phyloP scores from a whole-genome alignment of 495 filamentous ascomycete genomes.

The Xylaria cubensis region DNA sequence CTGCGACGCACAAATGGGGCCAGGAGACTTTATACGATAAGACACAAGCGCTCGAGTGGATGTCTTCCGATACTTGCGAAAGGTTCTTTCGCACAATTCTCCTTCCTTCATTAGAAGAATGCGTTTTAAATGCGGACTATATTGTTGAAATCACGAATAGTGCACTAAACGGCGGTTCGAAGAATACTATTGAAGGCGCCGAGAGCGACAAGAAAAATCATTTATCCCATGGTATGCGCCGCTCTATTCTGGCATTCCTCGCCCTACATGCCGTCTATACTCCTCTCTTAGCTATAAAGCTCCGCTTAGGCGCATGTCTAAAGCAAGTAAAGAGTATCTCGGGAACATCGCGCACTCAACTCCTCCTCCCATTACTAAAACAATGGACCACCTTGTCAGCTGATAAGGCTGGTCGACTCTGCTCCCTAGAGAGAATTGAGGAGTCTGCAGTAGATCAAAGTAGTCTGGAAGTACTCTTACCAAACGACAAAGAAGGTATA shows the following conservation, averaged over 20 bases:
- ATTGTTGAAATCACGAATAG: conserved; percentile 65
- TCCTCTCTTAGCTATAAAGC: conserved; percentile 70
- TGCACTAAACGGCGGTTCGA: conserved; percentile 56
- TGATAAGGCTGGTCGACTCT: conserved; percentile 44
- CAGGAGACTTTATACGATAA: conserved; percentile 56
- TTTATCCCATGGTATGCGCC: conserved; percentile 69
- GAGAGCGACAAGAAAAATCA: conserved; percentile 54
- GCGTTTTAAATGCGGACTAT: conserved; percentile 73
- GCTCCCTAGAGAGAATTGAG: conserved; percentile 65
- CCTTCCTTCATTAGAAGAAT: conserved; percentile 79
- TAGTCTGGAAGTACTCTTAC: conserved; percentile 65
- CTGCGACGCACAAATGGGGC: conserved; percentile 41
- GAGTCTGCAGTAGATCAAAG: conserved; percentile 62
- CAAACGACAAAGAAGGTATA: conserved; percentile 72
- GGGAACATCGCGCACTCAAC: conserved; percentile 67
- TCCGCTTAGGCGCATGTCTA: conserved; percentile 71
- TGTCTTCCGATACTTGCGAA: conserved; percentile 62
- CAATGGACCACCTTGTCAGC: conserved; percentile 64
- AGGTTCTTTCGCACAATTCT: conserved; percentile 69
- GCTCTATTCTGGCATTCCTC: conserved; percentile 74
- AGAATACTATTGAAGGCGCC: conserved; percentile 37
- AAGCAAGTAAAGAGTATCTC: conserved; percentile 73
- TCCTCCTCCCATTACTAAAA: conserved; percentile 72
- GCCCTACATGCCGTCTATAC: conserved; percentile 72
- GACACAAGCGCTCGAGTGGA: conserved; percentile 60